phyloP scores from a whole-genome alignment of 345 rosid genomes.

The Microthlaspi erraticum region DNA sequence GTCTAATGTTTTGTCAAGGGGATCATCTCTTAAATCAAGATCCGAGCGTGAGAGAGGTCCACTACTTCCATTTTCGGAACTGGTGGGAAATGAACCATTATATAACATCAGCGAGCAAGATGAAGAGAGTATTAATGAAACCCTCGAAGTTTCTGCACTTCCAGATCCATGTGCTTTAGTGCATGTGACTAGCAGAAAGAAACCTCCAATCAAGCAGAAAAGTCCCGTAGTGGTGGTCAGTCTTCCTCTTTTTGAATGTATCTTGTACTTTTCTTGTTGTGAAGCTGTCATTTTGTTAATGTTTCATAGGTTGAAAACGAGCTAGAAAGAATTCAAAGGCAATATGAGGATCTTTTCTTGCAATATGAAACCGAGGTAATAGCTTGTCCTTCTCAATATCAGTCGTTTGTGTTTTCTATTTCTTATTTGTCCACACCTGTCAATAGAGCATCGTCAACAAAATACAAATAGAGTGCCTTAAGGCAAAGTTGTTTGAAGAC shows the following conservation, averaged over 20 bases:
- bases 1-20: slow-evolving; percentile 50
- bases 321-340: slow-evolving; percentile 53
- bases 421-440: slow-evolving; percentile 29
- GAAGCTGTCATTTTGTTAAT: slow-evolving; percentile 42
- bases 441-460: slow-evolving; percentile 62
- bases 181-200: slow-evolving; percentile 85
- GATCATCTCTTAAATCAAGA: slow-evolving; percentile 57
- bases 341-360: slow-evolving; percentile 69
- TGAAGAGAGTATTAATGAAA: slow-evolving; percentile 45
- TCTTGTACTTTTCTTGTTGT: slow-evolving; percentile 34
- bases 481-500: slow-evolving; percentile 56
- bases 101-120: slow-evolving; percentile 48
- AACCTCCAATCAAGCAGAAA: slow-evolving; percentile 61
- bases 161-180: slow-evolving; percentile 78
- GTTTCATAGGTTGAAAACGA: slow-evolving; percentile 60
- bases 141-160: slow-evolving; percentile 53
- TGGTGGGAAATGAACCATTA: slow-evolving; percentile 52
- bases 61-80: slow-evolving; percentile 73
- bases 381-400: slow-evolving; percentile 29
- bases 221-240: slow-evolving; percentile 74
- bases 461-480: slow-evolving; percentile 70
- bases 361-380: slow-evolving; percentile 72
- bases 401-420: slow-evolving; percentile 1
- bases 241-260: slow-evolving; percentile 40
- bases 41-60: slow-evolving; percentile 59